Percentiles rank a stretch among this genome's conserved stretches.
These are phyloP conservation scores for Gossypium davidsonii DNA, from an alignment of 441 rosid genomes.

Conservation along the genomic window DNA sequence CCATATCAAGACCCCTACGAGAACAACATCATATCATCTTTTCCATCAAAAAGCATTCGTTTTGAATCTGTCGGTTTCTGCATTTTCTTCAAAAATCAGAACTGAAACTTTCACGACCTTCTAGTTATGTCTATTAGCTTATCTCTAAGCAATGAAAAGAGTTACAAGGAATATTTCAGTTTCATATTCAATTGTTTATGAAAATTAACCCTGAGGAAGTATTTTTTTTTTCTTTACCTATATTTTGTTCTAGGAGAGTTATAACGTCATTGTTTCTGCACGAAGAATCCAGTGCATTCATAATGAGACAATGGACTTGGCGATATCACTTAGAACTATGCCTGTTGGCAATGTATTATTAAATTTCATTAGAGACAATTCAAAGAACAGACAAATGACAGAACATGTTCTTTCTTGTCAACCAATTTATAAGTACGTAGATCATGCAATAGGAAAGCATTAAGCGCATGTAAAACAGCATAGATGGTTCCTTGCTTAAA, in stretches of 20 bases:
- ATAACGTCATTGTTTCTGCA: neutral
- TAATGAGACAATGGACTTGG: neutral
- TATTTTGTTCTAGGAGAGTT: neutral
- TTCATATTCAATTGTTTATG: constrained; percentile 11
- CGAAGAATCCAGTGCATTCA: neutral
- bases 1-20: constrained; percentile 43
- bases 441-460: neutral
- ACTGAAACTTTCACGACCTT: neutral
- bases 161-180: neutral
- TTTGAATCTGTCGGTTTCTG: neutral
- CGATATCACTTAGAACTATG: neutral
- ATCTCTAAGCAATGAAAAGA: neutral
- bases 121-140: neutral
- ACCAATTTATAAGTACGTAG: neutral
- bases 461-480: neutral
- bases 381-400: neutral
- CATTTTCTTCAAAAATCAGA: constrained; percentile 8
- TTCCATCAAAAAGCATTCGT: constrained; percentile 6
- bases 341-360: neutral
- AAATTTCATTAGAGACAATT: neutral
- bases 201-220: neutral
- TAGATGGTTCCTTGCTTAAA: neutral
- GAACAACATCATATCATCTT: constrained; percentile 35
- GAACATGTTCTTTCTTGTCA: neutral
- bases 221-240: neutral